Evolutionary conservation across 208 protist species (phyloP), one percentile per base, ranked within the genome.

Genomic region (Wallacemonas sp.): DNA sequence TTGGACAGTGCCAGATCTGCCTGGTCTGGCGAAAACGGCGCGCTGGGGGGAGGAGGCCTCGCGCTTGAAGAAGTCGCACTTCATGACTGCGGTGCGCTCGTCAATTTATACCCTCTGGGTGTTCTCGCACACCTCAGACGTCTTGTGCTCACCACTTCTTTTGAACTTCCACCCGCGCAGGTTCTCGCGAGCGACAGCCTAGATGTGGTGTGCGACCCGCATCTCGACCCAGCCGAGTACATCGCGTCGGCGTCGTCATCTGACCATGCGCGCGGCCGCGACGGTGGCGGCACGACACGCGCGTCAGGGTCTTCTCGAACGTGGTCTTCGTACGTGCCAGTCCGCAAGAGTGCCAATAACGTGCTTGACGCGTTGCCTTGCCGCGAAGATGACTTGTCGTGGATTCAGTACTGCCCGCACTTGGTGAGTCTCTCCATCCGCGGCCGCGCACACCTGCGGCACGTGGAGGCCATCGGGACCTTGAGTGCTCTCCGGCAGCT

Each of bases 51-150:
- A 2, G 41, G 39, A 11, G 34, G 56, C 21, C n/a, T 39, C 1
- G 31, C 47, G 17, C 19, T 68, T 31, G 60, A 71, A 24, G 45
- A 61, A 31, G 38, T 62, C 3, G 34, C 12, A 14, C 56, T 62
- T 12, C n/a, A 9, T 27, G 56, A 49, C 27, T 62, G 56, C 56
- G 34, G 39, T 15, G 11, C n/a, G 56, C 34, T 62, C 19, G 34
- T 49, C 5, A 15, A 30, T 24, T n/a, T 49, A 6, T 62, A 24
- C 24, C 56, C 41, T 3, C 6, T 58, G 11, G 51, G 51, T n/a
- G 51, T 58, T 34, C 51, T 58, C 9, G 30, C 30, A 3, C 51
- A 27, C 2, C 51, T 58, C 14, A 26, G 51, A 19, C 51, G 51
- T 4, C 51, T 58, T 19, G 17, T 21, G 2, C 51, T 58, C n/a